These are phyloP conservation scores for Arthrocladium fulminans DNA, from an alignment of 2,329 filamentous ascomycete species.

Conservation along the genomic window DNA sequence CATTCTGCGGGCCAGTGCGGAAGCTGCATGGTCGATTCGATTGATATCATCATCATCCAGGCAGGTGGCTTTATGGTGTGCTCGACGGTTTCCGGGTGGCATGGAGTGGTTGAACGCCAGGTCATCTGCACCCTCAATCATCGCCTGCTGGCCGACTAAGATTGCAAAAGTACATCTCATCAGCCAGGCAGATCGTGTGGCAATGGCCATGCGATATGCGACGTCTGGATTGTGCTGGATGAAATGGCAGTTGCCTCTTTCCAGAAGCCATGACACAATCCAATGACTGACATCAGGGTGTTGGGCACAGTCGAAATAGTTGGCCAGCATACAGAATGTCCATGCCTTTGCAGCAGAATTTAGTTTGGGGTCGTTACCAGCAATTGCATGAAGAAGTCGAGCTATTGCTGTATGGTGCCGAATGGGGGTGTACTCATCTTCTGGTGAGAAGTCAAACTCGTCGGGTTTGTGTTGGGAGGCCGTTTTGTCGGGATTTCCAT, in stretches of 20 bases:
- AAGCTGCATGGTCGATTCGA: constrained; percentile 51
- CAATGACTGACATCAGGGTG: constrained; percentile 33
- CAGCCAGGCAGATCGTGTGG: constrained; percentile 28
- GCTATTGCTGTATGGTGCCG: constrained; percentile 58
- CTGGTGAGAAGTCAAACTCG: background rate
- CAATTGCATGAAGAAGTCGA: constrained; percentile 50
- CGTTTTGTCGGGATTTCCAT: background rate
- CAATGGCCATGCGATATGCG: constrained; percentile 47
- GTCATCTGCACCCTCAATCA: constrained; percentile 32
- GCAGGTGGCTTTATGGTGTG: background rate
- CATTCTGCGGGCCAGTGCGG: constrained; percentile 44
- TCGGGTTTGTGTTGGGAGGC: background rate
- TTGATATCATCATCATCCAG: constrained; percentile 49
- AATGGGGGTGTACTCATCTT: constrained; percentile 52
- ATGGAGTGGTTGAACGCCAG: background rate
- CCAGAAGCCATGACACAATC: constrained; percentile 52
- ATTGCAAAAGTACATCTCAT: constrained; percentile 46
- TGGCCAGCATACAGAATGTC: constrained; percentile 56
- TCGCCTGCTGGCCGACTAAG: constrained; percentile 54
- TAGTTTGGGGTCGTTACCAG: constrained; percentile 46
- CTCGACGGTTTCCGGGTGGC: background rate
- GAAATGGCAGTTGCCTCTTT: constrained; percentile 47
- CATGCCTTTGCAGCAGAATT: constrained; percentile 59
- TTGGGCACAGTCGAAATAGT: constrained; percentile 43
- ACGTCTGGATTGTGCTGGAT: constrained; percentile 57